These are phyloP conservation scores for Xylaria sp. DNA, from an alignment of 495 filamentous ascomycete species.

Conservation along the genomic window DNA sequence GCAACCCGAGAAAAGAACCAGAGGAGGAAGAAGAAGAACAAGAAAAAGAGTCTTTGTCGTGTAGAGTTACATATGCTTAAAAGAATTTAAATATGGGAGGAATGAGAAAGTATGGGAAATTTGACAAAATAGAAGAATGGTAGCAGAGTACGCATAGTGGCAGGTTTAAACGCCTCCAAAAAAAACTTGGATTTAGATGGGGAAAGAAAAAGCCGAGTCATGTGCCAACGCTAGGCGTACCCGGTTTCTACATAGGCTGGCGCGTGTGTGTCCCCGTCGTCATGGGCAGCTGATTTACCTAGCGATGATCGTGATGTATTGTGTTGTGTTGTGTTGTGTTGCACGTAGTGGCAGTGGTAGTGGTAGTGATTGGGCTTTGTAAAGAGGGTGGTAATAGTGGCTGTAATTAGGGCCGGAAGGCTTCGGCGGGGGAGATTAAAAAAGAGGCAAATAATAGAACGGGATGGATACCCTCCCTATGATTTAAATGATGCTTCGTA, in stretches of 20 bases:
- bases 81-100: not conserved
- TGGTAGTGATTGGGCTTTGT: not conserved
- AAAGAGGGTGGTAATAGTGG: not conserved
- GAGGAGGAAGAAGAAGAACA: not conserved
- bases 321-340: not conserved
- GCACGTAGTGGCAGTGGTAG: not conserved
- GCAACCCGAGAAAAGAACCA: not conserved
- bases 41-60: not conserved
- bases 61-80: not conserved
- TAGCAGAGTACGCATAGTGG: not conserved
- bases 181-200: not conserved
- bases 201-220: not conserved
- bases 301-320: not conserved
- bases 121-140: not conserved
- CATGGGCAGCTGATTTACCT: not conserved
- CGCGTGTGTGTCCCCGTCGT: not conserved
- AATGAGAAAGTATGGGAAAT: not conserved
- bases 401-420: constrained; percentile 6
- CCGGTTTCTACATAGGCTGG: not conserved
- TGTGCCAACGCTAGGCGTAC: not conserved
- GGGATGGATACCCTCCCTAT: not conserved
- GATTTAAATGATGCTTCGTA: not conserved
- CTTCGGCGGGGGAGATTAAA: not conserved
- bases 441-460: not conserved
- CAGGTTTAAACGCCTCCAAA: too few species aligned